Conservation (phyloP, 164 flowering plant species). For the Piper longum region DNA sequence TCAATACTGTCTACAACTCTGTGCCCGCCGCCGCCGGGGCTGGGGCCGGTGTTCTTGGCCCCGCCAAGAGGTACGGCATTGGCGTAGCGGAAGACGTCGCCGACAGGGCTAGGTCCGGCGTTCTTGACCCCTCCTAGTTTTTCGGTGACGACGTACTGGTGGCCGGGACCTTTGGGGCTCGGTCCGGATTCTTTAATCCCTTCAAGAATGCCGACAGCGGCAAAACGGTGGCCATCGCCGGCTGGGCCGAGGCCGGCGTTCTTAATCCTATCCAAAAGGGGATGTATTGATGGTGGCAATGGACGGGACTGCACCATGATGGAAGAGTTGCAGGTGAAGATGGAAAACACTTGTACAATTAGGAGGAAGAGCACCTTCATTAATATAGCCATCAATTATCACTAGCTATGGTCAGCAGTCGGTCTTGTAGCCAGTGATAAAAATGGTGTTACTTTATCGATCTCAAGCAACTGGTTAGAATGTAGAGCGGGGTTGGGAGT, state of each 20-base stretch:
- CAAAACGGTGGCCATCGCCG: neutral
- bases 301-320: neutral
- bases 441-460: too few species aligned
- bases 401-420: too few species aligned
- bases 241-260: neutral
- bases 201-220: neutral
- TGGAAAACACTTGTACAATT: neutral
- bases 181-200: neutral
- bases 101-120: neutral
- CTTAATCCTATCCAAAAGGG: neutral
- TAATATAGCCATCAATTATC: neutral
- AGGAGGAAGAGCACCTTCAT: neutral
- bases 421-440: too few species aligned
- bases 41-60: neutral
- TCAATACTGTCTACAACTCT: neutral
- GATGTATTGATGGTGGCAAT: neutral
- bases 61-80: neutral
- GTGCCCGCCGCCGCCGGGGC: neutral
- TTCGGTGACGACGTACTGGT: neutral
- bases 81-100: neutral
- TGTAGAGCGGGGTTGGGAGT: too few species aligned
- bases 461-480: too few species aligned
- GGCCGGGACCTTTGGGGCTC: neutral
- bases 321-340: neutral
- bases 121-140: neutral